These are phyloP conservation scores for Rhodotorula diobovata DNA, from an alignment of 768 basidiomycete species.

Conservation along the genomic window DNA sequence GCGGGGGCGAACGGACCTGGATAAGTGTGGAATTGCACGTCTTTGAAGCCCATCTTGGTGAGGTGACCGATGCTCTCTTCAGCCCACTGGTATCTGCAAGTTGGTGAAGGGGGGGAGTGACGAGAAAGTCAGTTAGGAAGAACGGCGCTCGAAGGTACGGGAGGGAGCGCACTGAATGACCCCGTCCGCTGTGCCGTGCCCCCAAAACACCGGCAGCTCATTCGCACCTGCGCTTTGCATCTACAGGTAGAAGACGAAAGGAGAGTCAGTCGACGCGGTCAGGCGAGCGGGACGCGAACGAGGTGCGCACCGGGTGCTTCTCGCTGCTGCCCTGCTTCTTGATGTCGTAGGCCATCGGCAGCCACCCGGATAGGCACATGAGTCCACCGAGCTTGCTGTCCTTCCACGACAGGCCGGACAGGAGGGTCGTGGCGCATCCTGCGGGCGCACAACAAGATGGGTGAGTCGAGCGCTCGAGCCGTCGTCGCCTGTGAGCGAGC, in stretches of 20 bases:
- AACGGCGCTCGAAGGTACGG: neutral
- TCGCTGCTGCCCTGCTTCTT: neutral
- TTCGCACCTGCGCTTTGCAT: neutral
- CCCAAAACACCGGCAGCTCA: neutral
- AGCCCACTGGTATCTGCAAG: neutral
- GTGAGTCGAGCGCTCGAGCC: neutral
- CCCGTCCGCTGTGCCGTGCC: neutral
- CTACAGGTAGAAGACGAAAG: neutral
- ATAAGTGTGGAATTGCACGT: constrained; percentile 1
- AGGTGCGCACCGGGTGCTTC: neutral
- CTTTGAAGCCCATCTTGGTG: neutral
- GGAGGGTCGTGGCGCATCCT: neutral
- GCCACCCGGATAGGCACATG: constrained; percentile 2
- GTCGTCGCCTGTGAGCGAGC: no score
- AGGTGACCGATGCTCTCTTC: constrained; percentile 1
- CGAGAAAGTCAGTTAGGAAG: neutral
- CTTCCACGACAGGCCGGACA: neutral
- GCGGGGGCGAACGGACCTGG: no score
- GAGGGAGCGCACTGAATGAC: neutral
- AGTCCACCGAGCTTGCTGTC: neutral
- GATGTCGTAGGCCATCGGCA: constrained; percentile 3
- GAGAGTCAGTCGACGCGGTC: neutral
- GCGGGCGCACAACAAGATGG: neutral
- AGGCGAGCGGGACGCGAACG: no score
- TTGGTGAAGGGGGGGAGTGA: neutral